These are phyloP conservation scores for Heliamphora exappendiculata DNA, from an alignment of 148 eudicot species.

Conservation along the genomic window DNA sequence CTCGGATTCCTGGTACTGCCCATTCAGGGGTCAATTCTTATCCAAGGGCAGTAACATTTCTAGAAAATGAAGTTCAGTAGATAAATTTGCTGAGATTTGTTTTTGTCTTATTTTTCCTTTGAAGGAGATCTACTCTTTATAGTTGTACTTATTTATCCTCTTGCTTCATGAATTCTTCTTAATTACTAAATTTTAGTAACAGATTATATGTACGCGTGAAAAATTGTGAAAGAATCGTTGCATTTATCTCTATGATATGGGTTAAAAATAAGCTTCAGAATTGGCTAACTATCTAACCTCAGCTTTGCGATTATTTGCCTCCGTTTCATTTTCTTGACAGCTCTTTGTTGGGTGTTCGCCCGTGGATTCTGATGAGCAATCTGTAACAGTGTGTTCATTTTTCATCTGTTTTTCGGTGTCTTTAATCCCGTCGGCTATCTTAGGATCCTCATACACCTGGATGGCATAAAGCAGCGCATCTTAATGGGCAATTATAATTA, in stretches of 20 bases:
- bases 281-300: slow-evolving; percentile 2
- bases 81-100: background rate
- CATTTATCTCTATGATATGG: background rate
- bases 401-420: background rate
- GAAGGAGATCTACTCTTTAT: background rate
- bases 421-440: background rate
- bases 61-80: background rate
- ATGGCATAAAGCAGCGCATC: background rate
- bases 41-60: background rate
- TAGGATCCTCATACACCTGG: background rate
- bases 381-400: background rate
- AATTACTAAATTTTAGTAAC: background rate
- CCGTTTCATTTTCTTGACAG: slow-evolving; percentile 5
- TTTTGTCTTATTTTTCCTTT: background rate
- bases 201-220: background rate
- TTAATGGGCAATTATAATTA: background rate
- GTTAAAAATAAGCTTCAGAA: background rate
- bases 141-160: background rate
- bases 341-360: background rate
- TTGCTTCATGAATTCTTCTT: background rate
- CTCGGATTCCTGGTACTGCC: background rate
- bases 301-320: background rate
- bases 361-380: slow-evolving; percentile 1
- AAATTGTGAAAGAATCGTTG: background rate
- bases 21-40: background rate